Conservation (phyloP, 305 asterid genomes). For the Fraxinus nigra region DNA sequence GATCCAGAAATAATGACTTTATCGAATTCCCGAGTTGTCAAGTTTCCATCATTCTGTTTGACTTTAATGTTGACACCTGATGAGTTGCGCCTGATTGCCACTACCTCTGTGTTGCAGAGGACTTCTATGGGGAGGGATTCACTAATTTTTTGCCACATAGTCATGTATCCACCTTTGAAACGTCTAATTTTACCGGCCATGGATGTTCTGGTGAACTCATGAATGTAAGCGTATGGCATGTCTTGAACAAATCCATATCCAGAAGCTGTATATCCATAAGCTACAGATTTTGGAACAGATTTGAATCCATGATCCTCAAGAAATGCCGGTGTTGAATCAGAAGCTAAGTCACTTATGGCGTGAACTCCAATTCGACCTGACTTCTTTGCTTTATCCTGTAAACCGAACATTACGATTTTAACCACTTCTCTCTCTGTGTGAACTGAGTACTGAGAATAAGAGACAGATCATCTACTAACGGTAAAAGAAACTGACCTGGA, state of each 20-base stretch:
- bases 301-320: constrained; percentile 53
- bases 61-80: constrained; percentile 31
- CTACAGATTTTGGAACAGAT: constrained; percentile 65
- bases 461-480: not conserved
- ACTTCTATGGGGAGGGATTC: constrained; percentile 48
- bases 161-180: constrained; percentile 70
- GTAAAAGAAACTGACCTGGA: constrained; percentile 52
- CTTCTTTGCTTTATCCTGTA: constrained; percentile 68
- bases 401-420: not conserved
- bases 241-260: constrained; percentile 82
- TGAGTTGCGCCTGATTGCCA: constrained; percentile 43
- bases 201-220: constrained; percentile 75
- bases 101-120: constrained; percentile 59
- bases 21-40: constrained; percentile 44
- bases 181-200: constrained; percentile 83
- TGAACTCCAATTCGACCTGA: constrained; percentile 69
- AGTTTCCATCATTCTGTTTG: constrained; percentile 30
- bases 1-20: constrained; percentile 67
- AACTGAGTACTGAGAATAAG: not conserved
- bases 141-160: constrained; percentile 61
- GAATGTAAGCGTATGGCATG: constrained; percentile 75
- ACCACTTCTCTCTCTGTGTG: not conserved
- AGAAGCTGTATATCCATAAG: constrained; percentile 77
- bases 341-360: constrained; percentile 57
- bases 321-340: constrained; percentile 56